Percentiles rank a stretch among this genome's conserved stretches.
Evolutionary conservation across 371 early-diverging fungal genomes (phyloP).

Genomic region (Mucor sp.): DNA sequence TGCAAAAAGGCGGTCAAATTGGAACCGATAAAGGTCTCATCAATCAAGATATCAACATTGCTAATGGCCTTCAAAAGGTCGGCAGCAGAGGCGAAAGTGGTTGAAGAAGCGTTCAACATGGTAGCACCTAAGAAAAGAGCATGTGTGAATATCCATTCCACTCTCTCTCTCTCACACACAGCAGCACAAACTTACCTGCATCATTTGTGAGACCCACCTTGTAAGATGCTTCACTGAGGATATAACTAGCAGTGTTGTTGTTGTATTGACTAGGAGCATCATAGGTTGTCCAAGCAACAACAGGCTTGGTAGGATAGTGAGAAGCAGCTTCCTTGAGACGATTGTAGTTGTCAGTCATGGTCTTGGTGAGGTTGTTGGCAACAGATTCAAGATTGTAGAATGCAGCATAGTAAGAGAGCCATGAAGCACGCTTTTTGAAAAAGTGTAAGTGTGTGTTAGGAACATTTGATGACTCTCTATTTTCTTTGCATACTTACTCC

Average conservation of each 20-base stretch:
- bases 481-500: conserved; percentile 48
- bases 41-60: conserved; percentile 73
- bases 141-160: neutral
- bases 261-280: conserved; percentile 65
- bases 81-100: conserved; percentile 37
- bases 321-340: conserved; percentile 57
- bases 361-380: conserved; percentile 57
- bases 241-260: conserved; percentile 70
- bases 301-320: conserved; percentile 53
- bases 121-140: conserved; percentile 7
- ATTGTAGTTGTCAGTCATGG: conserved; percentile 69
- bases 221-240: conserved; percentile 58
- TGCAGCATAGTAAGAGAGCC: conserved; percentile 77
- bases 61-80: conserved; percentile 58
- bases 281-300: conserved; percentile 72
- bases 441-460: conserved; percentile 13
- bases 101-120: conserved; percentile 13
- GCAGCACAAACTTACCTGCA: conserved; percentile 50
- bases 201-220: conserved; percentile 64
- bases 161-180: neutral
- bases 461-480: neutral
- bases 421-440: conserved; percentile 59
- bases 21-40: conserved; percentile 65
- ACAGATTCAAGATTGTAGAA: conserved; percentile 71
- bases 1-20: conserved; percentile 49